Evolutionary conservation across 2,329 filamentous ascomycete genomes (phyloP), one percentile per base, ranked within the genome.

Genomic region (Mycosphaerella sp.): DNA sequence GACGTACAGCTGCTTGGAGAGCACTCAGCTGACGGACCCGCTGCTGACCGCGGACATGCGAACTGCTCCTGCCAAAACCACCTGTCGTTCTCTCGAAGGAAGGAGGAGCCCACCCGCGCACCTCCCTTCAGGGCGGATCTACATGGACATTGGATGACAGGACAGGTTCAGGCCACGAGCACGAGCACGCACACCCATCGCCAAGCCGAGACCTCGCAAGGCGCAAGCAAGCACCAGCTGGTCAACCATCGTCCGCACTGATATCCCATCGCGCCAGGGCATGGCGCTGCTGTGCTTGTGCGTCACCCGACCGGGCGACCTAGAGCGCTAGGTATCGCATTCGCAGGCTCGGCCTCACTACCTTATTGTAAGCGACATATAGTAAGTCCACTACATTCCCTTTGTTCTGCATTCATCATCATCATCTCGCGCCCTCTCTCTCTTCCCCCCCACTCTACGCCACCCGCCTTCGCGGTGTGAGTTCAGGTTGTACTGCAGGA

Each of bases 161-260:
- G 31, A 39, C 14, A 45, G 50, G 26, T 26, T 26, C 26, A 26
- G 26, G 26, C 4, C 26, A 26, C 26, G 26, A 26, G 26, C 4
- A 26, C 26, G 26, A 26, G 4, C 17, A 34, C 34, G 44, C 14
- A 45, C 34, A 4, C 26, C 26, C 26, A 47, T 47, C 44, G 44
- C 51, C 51, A 53, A 47, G 50, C 41, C 50, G 51, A 53, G 51
- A 52, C 50, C 48, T 44, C 38, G 21, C 48, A 45, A 38, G 4
- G 4, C 26, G 26, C 26, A 26, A 26, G 26, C 26, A 29, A 29
- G 26, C 26, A 29, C 5, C 26, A 7, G 26, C 26, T 6, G 41
- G 23, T 45, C 29, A 36, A 32, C 29, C 17, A 36, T 41, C 34
- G 29, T 32, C 43, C 23, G 39, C 40, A 8, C 42, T 41, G 17